Base-by-base conservation (phyloP, 345 rosid species). In the Lepidium didymum region DNA sequence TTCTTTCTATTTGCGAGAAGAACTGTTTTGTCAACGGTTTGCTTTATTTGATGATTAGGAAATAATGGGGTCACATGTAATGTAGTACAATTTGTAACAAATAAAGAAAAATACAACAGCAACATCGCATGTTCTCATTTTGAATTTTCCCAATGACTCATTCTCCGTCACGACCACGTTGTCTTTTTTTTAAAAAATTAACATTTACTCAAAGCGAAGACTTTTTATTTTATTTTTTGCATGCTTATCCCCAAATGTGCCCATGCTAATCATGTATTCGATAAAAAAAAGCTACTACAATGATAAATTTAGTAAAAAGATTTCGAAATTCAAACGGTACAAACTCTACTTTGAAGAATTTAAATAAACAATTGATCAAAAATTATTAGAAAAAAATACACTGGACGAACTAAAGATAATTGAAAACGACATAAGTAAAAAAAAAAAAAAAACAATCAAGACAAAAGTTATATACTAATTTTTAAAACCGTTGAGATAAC, bases 401-500 rank as follows among this genome's bases (percentile, higher is more conserved):
- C 14, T 37, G 42, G 50, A 59, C 2, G 41, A 58, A 51, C 46
- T 51, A 51, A 7, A 14, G 3, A 50, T 9, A 13, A 42, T 34
- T 31, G 46, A 71, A 54, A 37, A 43, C 25, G 60, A 60, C 77
- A 59, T 35, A 58, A 63, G 63, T 13, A 7, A 10, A 46, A 11
- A 29, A 3, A 13, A 47, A 18, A 6, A 56, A n/a, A 8, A 40
- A 23, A 21, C 12, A 38, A 57, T 21, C 35, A 58, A 8, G 35
- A 9, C 43, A 51, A 58, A 73, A 51, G 68, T 44, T 74, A 74
- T 74, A 61, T 68, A 67, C 78, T 74, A 58, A 19, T 67, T 51
- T 33, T 75, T 72, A 95, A 78, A 84, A 95, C 78, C 99, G 96
- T 75, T 95, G 99, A 1, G 99, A 95, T 70, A 83, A 81, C 0